A percentile compares a stretch with the other conserved stretches of the same genome.
These are phyloP conservation scores for Marchantia paleacea DNA, from an alignment of 225 moss, liverwort and hornwort genomes.

Conservation along the genomic window DNA sequence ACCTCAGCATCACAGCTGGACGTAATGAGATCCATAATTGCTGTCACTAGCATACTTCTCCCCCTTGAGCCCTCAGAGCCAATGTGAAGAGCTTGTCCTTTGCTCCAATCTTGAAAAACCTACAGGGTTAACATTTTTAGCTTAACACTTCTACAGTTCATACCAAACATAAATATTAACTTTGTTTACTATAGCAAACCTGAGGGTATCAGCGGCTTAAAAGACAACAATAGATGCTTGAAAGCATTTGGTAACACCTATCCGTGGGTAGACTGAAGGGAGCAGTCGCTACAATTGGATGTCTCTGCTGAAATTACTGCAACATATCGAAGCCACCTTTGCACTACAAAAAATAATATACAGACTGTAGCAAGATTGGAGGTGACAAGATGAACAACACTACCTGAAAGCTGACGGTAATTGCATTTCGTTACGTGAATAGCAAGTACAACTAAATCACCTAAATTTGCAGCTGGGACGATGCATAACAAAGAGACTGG, in stretches of 20 bases:
- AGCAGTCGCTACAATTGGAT: neutral
- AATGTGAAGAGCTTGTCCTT: slow-evolving; percentile 48
- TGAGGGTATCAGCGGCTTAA: neutral
- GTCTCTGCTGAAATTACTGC: neutral
- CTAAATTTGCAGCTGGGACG: neutral
- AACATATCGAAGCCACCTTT: no score
- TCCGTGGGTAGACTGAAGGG: neutral
- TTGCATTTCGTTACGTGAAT: no score
- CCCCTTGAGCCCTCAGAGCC: slow-evolving; percentile 57
- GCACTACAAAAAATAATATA: no score
- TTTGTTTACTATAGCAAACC: neutral
- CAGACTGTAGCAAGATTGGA: neutral
- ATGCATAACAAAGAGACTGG: neutral
- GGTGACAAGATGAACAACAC: neutral
- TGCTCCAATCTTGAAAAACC: slow-evolving; percentile 63
- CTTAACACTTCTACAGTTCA: neutral
- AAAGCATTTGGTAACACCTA: neutral
- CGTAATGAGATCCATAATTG: slow-evolving; percentile 94
- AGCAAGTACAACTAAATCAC: neutral
- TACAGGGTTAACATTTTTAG: slow-evolving; percentile 12
- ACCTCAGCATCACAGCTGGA: slow-evolving; percentile 77
- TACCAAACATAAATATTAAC: no score
- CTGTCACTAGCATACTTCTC: slow-evolving; percentile 92
- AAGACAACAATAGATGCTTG: neutral
- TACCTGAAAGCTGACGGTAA: neutral